phyloP scores from a whole-genome alignment of 208 protist species.

The Leishmania gerbilli region DNA sequence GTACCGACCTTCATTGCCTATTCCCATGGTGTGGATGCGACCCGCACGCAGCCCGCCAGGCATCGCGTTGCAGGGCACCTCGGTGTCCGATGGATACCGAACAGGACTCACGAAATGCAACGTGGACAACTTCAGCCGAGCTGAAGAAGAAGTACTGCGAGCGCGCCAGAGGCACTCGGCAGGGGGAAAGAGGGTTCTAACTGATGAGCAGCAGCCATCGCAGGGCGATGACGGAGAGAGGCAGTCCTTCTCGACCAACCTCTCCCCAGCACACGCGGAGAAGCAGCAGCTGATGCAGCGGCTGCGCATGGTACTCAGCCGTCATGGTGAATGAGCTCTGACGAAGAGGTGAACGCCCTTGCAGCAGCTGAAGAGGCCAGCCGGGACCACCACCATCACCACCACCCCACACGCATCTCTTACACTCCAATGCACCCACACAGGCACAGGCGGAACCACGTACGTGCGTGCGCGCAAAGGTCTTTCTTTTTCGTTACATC shows the following conservation, averaged over 20 bases:
- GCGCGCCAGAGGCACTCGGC: background rate
- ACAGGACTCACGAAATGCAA: background rate
- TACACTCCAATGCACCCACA: background rate
- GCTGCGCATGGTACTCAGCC: slow-evolving; percentile 20
- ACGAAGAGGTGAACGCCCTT: background rate
- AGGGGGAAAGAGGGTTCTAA: background rate
- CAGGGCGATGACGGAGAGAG: background rate
- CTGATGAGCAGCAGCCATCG: background rate
- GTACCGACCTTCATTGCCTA: background rate
- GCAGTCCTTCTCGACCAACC: background rate
- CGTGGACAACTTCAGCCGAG: background rate
- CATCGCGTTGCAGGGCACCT: background rate
- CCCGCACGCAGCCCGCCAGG: background rate
- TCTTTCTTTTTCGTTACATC: background rate
- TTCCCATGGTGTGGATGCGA: background rate
- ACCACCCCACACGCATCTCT: background rate
- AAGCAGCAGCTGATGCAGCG: slow-evolving; percentile 32
- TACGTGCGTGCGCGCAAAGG: background rate
- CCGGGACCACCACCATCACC: background rate
- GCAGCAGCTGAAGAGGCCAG: background rate
- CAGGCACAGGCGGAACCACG: background rate
- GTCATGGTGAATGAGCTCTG: slow-evolving; percentile 6
- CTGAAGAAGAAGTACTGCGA: background rate
- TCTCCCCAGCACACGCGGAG: background rate
- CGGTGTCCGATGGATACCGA: background rate